Evolutionary conservation across 805 yeast species (phyloP).

Genomic region (Kazachstania taianensis): DNA sequence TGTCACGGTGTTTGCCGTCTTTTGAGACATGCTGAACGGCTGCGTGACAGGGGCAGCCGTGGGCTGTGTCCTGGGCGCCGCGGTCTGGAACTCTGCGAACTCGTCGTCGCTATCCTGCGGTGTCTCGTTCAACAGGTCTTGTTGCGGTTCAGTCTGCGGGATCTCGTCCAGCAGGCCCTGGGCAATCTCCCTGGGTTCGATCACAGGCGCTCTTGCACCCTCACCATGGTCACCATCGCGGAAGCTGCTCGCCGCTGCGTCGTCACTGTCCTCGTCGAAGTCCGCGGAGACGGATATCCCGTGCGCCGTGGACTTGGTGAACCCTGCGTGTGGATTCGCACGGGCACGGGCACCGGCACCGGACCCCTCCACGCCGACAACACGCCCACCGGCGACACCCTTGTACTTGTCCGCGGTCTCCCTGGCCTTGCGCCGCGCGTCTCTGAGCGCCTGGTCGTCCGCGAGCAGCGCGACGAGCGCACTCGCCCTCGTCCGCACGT

Average conservation of each 20-base stretch:
- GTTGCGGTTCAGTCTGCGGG: no score
- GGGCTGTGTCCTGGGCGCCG: slow-evolving; percentile 37
- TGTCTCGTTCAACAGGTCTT: background rate
- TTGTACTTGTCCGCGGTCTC: slow-evolving; percentile 74
- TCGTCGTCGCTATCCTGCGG: slow-evolving; percentile 57
- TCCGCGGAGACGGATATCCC: slow-evolving; percentile 31
- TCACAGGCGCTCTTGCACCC: slow-evolving; percentile 19
- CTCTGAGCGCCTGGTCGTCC: slow-evolving; percentile 66
- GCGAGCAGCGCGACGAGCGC: slow-evolving; percentile 58
- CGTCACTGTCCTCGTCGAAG: slow-evolving; percentile 42
- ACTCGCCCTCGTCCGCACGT: slow-evolving; percentile 86
- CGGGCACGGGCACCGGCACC: slow-evolving; percentile 14
- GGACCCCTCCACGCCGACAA: slow-evolving; percentile 13
- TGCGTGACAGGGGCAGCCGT: background rate
- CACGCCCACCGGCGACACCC: slow-evolving; percentile 60
- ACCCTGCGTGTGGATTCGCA: slow-evolving; percentile 25
- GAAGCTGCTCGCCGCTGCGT: slow-evolving; percentile 19
- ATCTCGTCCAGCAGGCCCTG: background rate
- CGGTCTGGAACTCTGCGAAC: slow-evolving; percentile 70
- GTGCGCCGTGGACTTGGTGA: slow-evolving; percentile 13
- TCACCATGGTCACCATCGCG: slow-evolving; percentile 16
- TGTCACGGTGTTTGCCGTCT: slow-evolving; percentile 8
- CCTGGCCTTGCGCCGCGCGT: slow-evolving; percentile 86
- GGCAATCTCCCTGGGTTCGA: slow-evolving; percentile 11
- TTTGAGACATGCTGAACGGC: slow-evolving; percentile 5